Evolutionary conservation across 306 rosid species (phyloP).

Genomic region (Spatholobus suberectus): DNA sequence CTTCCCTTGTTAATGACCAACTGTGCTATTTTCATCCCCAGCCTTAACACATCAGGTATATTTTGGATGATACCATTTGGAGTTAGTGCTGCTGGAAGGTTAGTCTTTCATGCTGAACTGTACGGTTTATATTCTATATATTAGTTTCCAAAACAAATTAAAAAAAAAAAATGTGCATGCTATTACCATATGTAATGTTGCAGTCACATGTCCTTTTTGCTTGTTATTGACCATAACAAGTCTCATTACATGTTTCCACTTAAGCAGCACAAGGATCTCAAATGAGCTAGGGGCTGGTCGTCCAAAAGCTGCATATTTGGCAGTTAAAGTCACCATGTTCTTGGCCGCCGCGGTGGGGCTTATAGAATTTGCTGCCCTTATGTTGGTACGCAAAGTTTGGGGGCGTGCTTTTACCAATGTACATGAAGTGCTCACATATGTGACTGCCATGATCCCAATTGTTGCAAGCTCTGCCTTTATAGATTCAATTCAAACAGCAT

Average conservation of each 20-base stretch:
- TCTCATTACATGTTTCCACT: not conserved
- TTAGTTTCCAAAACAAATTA: not conserved
- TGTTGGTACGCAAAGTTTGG: slow-evolving; percentile 68
- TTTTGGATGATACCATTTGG: slow-evolving; percentile 83
- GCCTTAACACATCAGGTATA: slow-evolving; percentile 58
- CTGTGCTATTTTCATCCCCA: slow-evolving; percentile 34
- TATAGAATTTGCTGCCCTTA: slow-evolving; percentile 50
- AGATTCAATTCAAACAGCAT: slow-evolving; percentile 52
- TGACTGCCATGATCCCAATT: slow-evolving; percentile 65
- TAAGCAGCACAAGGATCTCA: slow-evolving; percentile 72
- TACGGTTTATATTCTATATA: not conserved
- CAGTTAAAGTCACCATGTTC: slow-evolving; percentile 58
- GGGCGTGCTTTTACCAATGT: slow-evolving; percentile 69
- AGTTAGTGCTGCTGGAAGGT: slow-evolving; percentile 77
- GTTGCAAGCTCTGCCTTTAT: slow-evolving; percentile 32
- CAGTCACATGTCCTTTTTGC: not conserved
- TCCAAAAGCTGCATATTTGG: slow-evolving; percentile 66
- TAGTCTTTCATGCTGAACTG: slow-evolving; percentile 34
- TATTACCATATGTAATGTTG: not conserved
- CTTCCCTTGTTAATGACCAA: not conserved
- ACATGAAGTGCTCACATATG: slow-evolving; percentile 61
- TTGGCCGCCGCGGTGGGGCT: slow-evolving; percentile 51
- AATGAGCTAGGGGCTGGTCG: slow-evolving; percentile 80
- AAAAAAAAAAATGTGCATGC: not conserved
- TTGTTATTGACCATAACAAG: not conserved